Percentiles rank a stretch among this genome's conserved stretches.
Conservation (phyloP, 129 eudicot genomes). For the Tagetes patula region DNA sequence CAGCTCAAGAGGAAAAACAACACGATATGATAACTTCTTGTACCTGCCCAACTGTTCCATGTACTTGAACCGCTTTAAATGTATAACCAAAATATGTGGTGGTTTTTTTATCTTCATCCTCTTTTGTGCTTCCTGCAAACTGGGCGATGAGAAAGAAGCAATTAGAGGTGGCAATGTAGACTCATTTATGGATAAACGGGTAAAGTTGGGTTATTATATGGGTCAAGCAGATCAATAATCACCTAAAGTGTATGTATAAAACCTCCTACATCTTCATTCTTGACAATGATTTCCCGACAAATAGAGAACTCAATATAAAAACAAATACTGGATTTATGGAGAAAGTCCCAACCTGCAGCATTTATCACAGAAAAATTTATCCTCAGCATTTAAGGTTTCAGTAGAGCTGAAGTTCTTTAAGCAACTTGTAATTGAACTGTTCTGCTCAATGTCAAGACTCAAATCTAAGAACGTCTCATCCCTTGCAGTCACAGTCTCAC, state of each 20-base stretch:
- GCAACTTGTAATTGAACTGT: slow-evolving; percentile 72
- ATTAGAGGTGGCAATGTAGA: not conserved
- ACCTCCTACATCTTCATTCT: not conserved
- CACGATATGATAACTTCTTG: slow-evolving; percentile 68
- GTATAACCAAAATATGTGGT: slow-evolving; percentile 70
- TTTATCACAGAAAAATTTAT: slow-evolving; percentile 84
- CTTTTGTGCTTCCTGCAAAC: slow-evolving; percentile 84
- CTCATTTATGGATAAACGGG: not conserved
- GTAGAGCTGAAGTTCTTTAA: slow-evolving; percentile 78
- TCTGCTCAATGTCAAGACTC: slow-evolving; percentile 77
- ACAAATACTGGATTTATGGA: not conserved
- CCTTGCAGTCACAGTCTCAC: slow-evolving; percentile 80
- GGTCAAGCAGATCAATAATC: not conserved
- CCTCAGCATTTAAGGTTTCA: slow-evolving; percentile 85
- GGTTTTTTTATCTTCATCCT: slow-evolving; percentile 79
- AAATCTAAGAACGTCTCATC: slow-evolving; percentile 70
- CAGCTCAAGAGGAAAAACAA: slow-evolving; percentile 71
- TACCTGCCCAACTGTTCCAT: slow-evolving; percentile 71
- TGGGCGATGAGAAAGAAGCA: slow-evolving; percentile 7
- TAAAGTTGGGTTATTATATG: not conserved
- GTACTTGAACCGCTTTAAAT: slow-evolving; percentile 72
- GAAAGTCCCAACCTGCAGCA: slow-evolving; percentile 60
- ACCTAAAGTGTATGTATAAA: not conserved
- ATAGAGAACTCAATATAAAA: not conserved
- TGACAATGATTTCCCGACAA: slow-evolving; percentile 9